Evolutionary conservation across 805 yeast genomes (phyloP), one percentile per base, ranked within the genome.

Genomic region (Suhomyces faveliae): DNA sequence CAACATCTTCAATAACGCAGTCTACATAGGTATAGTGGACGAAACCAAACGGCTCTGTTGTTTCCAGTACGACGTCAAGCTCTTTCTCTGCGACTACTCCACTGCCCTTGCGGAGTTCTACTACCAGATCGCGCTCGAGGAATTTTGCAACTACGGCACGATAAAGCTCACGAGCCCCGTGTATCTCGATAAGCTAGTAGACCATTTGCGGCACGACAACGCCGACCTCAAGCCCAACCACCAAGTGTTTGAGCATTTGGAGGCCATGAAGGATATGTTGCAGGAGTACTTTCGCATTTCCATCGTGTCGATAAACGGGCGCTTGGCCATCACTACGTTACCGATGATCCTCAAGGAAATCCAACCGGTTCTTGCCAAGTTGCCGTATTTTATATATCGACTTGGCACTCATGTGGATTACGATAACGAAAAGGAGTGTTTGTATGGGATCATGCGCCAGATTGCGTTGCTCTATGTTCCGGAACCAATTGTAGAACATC

Each of bases 1-100:
- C 0, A 77, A 80, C 38, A 65, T 89, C 1, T 82, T 92, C 63
- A 76, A 85, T 7, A 80, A 86, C 46, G 79, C 85, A 43, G 80
- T 85, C 0, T 88, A 77, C 59, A 85, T 94, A 7, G 99, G 99
- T 0, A 67, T 92, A 3, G 91, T 88, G 1, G 98, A 92, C 61
- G 77, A 78, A 9, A 60, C 66, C 10, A 77, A 81, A 51, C 70
- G 97, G 39, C 69, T 92, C 17, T 84, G 87, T 11, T 86, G 96
- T n/a, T 73, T 92, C 39, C 99, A 94, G 62, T 79, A 83, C 60
- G 96, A 85, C 56, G 85, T 90, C 7, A 81, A 83, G 49, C 70
- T 94, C 11, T 85, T 78, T 60, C 66, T 94, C 20, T 81, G 92
- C 15, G 97, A 92, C 64, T 94, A 89, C 63, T 89, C 85, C 0